Evolutionary conservation across 2,329 filamentous ascomycete genomes (phyloP).

Genomic region (Raffaelea arxii): DNA sequence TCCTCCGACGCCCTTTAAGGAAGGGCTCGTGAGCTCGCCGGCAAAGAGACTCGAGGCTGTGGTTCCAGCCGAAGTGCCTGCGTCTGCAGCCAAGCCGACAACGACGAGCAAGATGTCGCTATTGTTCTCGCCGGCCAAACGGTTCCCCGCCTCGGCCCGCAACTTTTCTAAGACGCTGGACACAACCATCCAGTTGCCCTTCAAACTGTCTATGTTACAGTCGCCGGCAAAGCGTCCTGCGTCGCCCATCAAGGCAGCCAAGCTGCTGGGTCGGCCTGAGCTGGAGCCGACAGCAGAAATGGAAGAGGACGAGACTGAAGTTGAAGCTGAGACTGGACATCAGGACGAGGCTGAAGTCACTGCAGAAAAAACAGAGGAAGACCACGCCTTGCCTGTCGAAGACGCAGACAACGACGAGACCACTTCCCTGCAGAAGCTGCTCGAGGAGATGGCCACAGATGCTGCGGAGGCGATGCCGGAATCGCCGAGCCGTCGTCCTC

Average conservation of each 20-base stretch:
- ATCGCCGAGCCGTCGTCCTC: constrained; percentile 19
- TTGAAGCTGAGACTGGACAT: constrained; percentile 3
- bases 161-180: constrained; percentile 18
- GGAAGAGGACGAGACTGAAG: constrained; percentile 9
- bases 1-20: constrained; percentile 42
- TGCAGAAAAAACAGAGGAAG: constrained; percentile 6
- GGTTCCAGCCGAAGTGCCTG: background rate
- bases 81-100: constrained; percentile 13
- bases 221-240: constrained; percentile 27
- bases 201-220: constrained; percentile 38
- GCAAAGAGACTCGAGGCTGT: constrained; percentile 42
- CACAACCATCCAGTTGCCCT: constrained; percentile 23
- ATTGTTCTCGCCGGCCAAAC: constrained; percentile 41
- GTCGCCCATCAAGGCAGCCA: constrained; percentile 24
- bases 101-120: constrained; percentile 26
- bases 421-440: constrained; percentile 11
- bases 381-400: constrained; percentile 10
- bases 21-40: constrained; percentile 41
- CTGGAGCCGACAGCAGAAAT: constrained; percentile 16
- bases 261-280: constrained; percentile 23
- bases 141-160: constrained; percentile 30
- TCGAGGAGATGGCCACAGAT: constrained; percentile 10
- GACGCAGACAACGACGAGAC: constrained; percentile 9
- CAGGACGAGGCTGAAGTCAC: background rate
- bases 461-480: constrained; percentile 12